A percentile compares a stretch with the other conserved stretches of the same genome.
These are phyloP conservation scores for Thymus quinquecostatus DNA, from an alignment of 257 asterid genomes.

Conservation along the genomic window DNA sequence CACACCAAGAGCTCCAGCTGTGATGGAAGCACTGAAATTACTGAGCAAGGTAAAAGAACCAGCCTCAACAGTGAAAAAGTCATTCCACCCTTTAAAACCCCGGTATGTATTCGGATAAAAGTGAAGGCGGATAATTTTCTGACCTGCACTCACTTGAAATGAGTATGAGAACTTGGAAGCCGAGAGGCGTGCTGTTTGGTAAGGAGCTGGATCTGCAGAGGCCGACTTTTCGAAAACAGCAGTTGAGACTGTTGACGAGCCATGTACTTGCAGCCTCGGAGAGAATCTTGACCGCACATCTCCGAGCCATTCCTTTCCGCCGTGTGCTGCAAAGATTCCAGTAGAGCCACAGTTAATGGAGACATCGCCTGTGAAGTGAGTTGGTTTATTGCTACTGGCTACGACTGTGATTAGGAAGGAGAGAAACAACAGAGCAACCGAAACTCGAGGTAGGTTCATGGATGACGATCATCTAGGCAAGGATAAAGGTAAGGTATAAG, in stretches of 20 bases:
- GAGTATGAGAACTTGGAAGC: slow-evolving; percentile 26
- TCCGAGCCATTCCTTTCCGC: slow-evolving; percentile 49
- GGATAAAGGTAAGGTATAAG: not conserved
- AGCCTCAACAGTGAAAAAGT: slow-evolving; percentile 31
- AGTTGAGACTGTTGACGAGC: slow-evolving; percentile 32
- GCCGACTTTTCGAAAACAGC: not conserved
- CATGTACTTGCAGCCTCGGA: not conserved
- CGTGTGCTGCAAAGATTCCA: slow-evolving; percentile 30
- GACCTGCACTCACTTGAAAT: slow-evolving; percentile 35
- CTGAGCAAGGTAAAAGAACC: slow-evolving; percentile 31
- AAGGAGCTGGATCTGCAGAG: slow-evolving; percentile 26
- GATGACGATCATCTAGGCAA: not conserved
- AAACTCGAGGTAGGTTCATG: not conserved
- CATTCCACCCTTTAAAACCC: slow-evolving; percentile 22
- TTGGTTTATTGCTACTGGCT: not conserved
- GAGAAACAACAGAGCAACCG: not conserved
- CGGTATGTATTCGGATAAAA: slow-evolving; percentile 15
- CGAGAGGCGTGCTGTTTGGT: slow-evolving; percentile 36
- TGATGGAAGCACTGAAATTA: slow-evolving; percentile 30
- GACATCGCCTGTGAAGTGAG: slow-evolving; percentile 21
- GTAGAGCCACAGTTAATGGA: slow-evolving; percentile 48
- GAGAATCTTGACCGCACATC: slow-evolving; percentile 3
- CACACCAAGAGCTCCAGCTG: slow-evolving; percentile 22
- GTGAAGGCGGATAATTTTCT: slow-evolving; percentile 34
- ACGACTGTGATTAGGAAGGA: not conserved